Evolutionary conservation across 495 filamentous ascomycete species (phyloP).

Genomic region (Hyaloscypha hepaticicola): DNA sequence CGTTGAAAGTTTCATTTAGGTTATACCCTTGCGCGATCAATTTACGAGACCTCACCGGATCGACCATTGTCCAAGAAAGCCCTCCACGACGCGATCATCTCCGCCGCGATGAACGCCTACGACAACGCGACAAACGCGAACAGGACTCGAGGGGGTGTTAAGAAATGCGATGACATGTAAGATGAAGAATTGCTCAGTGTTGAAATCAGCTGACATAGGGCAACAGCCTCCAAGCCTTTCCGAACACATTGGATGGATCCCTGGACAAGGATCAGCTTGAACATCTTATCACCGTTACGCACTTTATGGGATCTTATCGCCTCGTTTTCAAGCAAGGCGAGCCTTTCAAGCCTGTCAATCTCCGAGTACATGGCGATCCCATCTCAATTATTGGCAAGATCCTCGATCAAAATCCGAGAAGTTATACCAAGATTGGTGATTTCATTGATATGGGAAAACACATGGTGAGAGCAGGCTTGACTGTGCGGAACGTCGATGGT

Average conservation of each 20-base stretch:
- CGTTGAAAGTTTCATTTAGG: constrained; percentile 41
- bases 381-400: constrained; percentile 80
- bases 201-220: background rate
- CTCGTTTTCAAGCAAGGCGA: constrained; percentile 88
- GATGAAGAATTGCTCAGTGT: constrained; percentile 31
- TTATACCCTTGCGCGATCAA: constrained; percentile 63
- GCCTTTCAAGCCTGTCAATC: constrained; percentile 86
- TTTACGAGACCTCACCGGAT: constrained; percentile 60
- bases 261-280: constrained; percentile 54
- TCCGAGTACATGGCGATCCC: constrained; percentile 84
- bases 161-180: constrained; percentile 80
- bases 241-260: constrained; percentile 58
- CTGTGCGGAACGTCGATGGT: constrained; percentile 18
- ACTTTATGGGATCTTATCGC: constrained; percentile 83
- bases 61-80: constrained; percentile 49
- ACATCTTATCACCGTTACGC: constrained; percentile 79
- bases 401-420: constrained; percentile 80
- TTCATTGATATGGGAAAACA: constrained; percentile 75
- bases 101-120: constrained; percentile 69
- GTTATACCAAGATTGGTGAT: constrained; percentile 85
- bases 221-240: constrained; percentile 68
- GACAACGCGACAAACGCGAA: constrained; percentile 93
- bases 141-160: constrained; percentile 75
- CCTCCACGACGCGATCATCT: constrained; percentile 65
- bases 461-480: constrained; percentile 70